Evolutionary conservation across 1,284 basidiomycete species (phyloP), one percentile per base, ranked within the genome.

Genomic region (Coniophora puteana): DNA sequence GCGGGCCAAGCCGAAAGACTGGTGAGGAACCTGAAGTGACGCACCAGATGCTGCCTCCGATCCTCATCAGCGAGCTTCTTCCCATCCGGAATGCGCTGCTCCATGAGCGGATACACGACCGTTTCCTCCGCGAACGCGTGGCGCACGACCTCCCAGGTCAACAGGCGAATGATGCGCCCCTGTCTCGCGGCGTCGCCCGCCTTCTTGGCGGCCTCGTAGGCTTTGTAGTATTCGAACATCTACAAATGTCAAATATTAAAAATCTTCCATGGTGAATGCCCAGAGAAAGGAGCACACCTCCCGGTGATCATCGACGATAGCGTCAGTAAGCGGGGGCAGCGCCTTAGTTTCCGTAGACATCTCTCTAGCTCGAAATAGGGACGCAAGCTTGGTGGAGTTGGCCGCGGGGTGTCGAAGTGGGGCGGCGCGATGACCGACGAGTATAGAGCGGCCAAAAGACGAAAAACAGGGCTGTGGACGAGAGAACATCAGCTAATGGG

Each of bases 101-200:
- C 79, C 70, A 84, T 75, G 38, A 83, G 66, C 5, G 81, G 81
- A 50, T 84, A 82, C 1, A 82, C 74, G 16, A 84, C 69, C 34
- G 83, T 72, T 55, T 84, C 81, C 54, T 83, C 80, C 5, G 75
- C 79, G 3, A 79, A 72, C 4, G 81, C 74, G 49, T 82, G 80
- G 0, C 78, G 67, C 0, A 75, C 78, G 29, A 81, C 63, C 57
- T 80, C 77, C 78, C 77, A 81, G 2, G 62, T 69, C 3, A 81
- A 62, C 51, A 79, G 78, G 34, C 68, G 67, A 0, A 72, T 66
- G 75, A 76, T 83, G 18, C 76, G 72, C 5, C 59, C 63, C 51
- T 80, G 75, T 0, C 67, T 67, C 20, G 72, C 72, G 18, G 57
- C 43, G 51, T 81, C 65, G 4, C 69, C 72, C 13, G 43, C 45